Evolutionary conservation across 1,284 basidiomycete species (phyloP), one percentile per base, ranked within the genome.

Genomic region (Anthracocystis setariae): DNA sequence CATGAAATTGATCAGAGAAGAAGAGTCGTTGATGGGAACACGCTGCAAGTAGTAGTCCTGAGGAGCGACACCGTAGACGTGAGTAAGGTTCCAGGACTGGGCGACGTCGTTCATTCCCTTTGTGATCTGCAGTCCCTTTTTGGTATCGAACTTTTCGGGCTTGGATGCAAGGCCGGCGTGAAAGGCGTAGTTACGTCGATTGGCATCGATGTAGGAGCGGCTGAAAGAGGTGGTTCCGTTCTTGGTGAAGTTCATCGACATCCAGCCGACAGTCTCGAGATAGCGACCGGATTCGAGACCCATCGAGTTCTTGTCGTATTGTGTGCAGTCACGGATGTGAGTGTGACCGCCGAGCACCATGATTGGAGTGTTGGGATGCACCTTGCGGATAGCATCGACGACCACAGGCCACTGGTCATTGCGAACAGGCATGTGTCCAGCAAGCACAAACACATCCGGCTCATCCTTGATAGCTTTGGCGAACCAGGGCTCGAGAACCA

Each of bases 141-240:
- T 44, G 3, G 79, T 81, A 51, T 77, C 77, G 18, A 81, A 65
- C 44, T 70, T 53, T 1, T 60, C 18, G 5, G 53, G 50, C 45
- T 58, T 52, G 44, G 55, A 42, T 8, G 55, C 46, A n/a, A 81
- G 68, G 15, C 59, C 58, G 10, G 74, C 71, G 40, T 76, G 74
- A 62, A 49, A 66, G 25, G 74, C 65, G 42, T 73, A 84, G 68
- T 84, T 80, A 37, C 80, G 78, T 1, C 83, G 79, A 72, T 85
- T 86, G 44, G 83, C 85, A 57, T 86, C 85, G 27, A 86, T 76
- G 75, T 86, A 86, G 18, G 84, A 69, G 23, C 86, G 69, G 47
- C 83, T 77, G 18, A 85, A 82, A 3, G 29, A 29, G 29, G 77
- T 72, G 12, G 85, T 76, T n/a, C 56, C 55, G 8, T 56, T 29